Base-by-base conservation (phyloP, 2,329 filamentous ascomycete species). In the Xylaria arbuscula region DNA sequence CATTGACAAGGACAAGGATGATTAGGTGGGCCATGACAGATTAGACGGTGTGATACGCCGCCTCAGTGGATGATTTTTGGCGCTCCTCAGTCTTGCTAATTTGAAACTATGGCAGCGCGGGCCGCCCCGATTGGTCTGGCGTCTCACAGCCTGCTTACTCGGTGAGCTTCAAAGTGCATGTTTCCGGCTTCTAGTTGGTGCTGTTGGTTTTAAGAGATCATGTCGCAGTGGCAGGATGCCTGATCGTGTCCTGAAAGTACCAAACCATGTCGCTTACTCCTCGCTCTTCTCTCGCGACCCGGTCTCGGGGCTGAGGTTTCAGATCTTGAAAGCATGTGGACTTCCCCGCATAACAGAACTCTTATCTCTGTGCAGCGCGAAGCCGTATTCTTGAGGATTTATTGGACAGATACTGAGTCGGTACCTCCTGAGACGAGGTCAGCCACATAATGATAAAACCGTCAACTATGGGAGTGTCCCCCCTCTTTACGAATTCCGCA, bases 61-160 rank as follows among this genome's bases (percentile, higher is more conserved):
- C 17, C 40, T 42, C 13, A 42, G 17, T 42, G 40, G 40, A 7
- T 42, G 1, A 17, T 17, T 42, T 7, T 42, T 42, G 19, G 42
- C n/a, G 48, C 22, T 13, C 48, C 19, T 9, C 48, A 13, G 48
- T 13, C 6, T 42, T 42, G 48, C 22, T 10, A 51, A 51, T 51
- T 13, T 24, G 48, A 13, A 51, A 51, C 15, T 3, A 15, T 15
- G 10, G 9, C 9, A 51, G 15, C 13, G 13, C 45, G 45, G 57
- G 11, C 45, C 57, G 57, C 17, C 42, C 57, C 57, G 57, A 60
- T 60, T 60, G 57, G 57, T 13, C 34, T n/a, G 17, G 9, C 24
- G 36, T 42, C 59, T 53, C 36, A 40, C 58, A 53, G 15, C 19
- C 15, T 53, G 19, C 32, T 42, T 15, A 10, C 58, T 53, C 22